phyloP scores from a whole-genome alignment of 768 basidiomycete genomes.

The Tylopilus vinaceipallidus region DNA sequence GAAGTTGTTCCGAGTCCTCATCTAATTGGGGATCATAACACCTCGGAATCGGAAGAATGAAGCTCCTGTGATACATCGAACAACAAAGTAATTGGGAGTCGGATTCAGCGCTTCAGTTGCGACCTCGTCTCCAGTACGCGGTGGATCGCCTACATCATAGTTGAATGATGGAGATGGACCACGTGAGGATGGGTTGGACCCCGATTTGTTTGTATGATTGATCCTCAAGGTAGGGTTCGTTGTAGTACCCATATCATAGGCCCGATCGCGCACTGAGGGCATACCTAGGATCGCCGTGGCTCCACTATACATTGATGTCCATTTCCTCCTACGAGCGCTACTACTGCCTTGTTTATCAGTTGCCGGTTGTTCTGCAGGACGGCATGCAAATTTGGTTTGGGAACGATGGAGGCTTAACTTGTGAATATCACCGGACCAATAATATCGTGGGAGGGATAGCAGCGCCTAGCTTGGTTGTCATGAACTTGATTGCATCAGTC shows the following conservation, averaged over 20 bases:
- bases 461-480: slow-evolving; percentile 32
- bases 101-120: slow-evolving; percentile 51
- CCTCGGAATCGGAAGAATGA: slow-evolving; percentile 40
- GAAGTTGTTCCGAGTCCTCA: slow-evolving; percentile 50
- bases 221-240: slow-evolving; percentile 76
- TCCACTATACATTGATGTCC: slow-evolving; percentile 94
- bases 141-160: slow-evolving; percentile 71
- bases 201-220: slow-evolving; percentile 91
- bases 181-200: slow-evolving; percentile 44
- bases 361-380: too few species aligned
- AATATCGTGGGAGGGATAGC: slow-evolving; percentile 8
- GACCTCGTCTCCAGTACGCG: slow-evolving; percentile 77
- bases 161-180: background rate
- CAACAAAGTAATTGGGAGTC: slow-evolving; percentile 87
- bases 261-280: background rate
- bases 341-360: slow-evolving; percentile 32
- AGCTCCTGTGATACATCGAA: slow-evolving; percentile 58
- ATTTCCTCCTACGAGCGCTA: slow-evolving; percentile 84
- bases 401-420: slow-evolving; percentile 11
- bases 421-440: slow-evolving; percentile 31
- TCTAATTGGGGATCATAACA: slow-evolving; percentile 63
- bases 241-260: slow-evolving; percentile 58
- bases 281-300: slow-evolving; percentile 57
- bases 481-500: slow-evolving; percentile 59
- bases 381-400: background rate